These are phyloP conservation scores for Calocybe cyanea DNA, from an alignment of 768 basidiomycete species.

Conservation along the genomic window DNA sequence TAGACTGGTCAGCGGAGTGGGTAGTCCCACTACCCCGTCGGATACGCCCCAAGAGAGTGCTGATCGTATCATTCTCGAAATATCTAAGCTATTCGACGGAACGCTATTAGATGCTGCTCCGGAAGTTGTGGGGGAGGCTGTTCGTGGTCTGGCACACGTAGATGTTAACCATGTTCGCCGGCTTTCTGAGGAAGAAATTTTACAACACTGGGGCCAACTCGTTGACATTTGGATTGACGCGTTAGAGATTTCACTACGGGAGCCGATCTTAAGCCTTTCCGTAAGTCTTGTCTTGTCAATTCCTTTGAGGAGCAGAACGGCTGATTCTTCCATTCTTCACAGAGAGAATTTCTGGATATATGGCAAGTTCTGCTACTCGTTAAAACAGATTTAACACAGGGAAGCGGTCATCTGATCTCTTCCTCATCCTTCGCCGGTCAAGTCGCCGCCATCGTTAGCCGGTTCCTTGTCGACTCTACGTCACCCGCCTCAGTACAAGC, in stretches of 20 bases:
- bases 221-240: conserved; percentile 33
- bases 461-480: conserved; percentile 28
- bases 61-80: conserved; percentile 21
- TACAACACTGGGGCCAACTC: conserved; percentile 33
- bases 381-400: conserved; percentile 40
- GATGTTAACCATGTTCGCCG: conserved; percentile 23
- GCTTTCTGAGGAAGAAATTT: conserved; percentile 36
- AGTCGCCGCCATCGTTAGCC: conserved; percentile 30
- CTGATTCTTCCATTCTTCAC: neutral
- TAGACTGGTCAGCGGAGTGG: conserved; percentile 30
- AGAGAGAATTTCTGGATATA: conserved; percentile 37
- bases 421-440: conserved; percentile 29
- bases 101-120: conserved; percentile 27
- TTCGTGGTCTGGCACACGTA: conserved; percentile 24
- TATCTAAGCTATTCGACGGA: conserved; percentile 42
- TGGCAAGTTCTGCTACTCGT: conserved; percentile 60
- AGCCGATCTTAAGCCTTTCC: conserved; percentile 10
- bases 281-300: conserved; percentile 17
- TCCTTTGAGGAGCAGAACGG: neutral
- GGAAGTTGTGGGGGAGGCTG: conserved; percentile 20
- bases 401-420: conserved; percentile 30
- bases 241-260: conserved; percentile 16
- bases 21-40: conserved; percentile 3
- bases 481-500: conserved; percentile 27
- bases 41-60: conserved; percentile 1